Conservation (phyloP, 2,329 filamentous ascomycete species). For the Myriosclerotinia scirpicola region DNA sequence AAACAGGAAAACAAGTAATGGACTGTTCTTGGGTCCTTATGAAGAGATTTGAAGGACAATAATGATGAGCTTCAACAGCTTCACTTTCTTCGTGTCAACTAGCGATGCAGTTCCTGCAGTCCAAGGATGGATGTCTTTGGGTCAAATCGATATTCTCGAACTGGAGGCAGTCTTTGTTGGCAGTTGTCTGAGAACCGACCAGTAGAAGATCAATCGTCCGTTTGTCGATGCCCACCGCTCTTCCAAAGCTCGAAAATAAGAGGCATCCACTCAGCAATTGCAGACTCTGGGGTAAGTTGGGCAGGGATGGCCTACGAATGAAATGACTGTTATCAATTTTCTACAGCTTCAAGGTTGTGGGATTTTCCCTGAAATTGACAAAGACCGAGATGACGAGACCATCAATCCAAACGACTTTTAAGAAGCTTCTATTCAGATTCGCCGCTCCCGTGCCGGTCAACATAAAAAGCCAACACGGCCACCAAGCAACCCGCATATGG, state of each 20-base stretch:
- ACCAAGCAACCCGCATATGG: slow-evolving; percentile 35
- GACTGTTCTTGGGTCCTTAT: slow-evolving; percentile 32
- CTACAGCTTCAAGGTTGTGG: slow-evolving; percentile 10
- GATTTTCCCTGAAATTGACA: slow-evolving; percentile 27
- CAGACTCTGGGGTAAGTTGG: slow-evolving; percentile 29
- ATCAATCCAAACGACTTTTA: slow-evolving; percentile 33
- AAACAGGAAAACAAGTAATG: slow-evolving; percentile 36
- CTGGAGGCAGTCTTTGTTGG: slow-evolving; percentile 49
- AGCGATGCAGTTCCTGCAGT: slow-evolving; percentile 35
- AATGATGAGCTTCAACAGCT: slow-evolving; percentile 31
- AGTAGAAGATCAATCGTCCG: slow-evolving; percentile 43
- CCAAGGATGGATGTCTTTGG: slow-evolving; percentile 34
- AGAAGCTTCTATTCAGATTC: slow-evolving; percentile 37
- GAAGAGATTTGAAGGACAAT: slow-evolving; percentile 29
- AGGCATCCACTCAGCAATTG: slow-evolving; percentile 38
- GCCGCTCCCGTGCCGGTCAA: slow-evolving; percentile 38
- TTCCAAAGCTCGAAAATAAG: slow-evolving; percentile 46
- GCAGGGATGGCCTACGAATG: slow-evolving; percentile 25
- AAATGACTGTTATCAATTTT: slow-evolving; percentile 29
- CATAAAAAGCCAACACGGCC: slow-evolving; percentile 33
- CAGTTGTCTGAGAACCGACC: slow-evolving; percentile 50
- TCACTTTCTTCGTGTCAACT: slow-evolving; percentile 32
- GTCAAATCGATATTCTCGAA: slow-evolving; percentile 43
- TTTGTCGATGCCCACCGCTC: slow-evolving; percentile 53
- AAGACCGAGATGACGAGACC: slow-evolving; percentile 31